Evolutionary conservation across 208 protist genomes (phyloP).

Genomic region (Balamuthia mandrillaris): DNA sequence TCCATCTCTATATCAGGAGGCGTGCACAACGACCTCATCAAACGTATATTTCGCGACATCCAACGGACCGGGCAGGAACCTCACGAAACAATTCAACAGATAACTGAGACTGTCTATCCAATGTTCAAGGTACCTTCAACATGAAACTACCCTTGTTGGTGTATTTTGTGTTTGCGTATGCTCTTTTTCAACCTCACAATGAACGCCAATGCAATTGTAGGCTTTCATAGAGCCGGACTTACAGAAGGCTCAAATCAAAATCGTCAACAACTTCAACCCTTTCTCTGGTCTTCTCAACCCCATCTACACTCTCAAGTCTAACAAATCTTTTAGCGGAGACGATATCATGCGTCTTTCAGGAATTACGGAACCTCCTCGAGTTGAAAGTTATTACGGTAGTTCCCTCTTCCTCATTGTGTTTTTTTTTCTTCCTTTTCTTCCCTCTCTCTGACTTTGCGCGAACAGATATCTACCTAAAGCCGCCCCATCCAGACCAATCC

Average conservation of each 20-base stretch:
- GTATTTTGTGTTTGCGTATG: not conserved
- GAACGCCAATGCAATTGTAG: too few species aligned
- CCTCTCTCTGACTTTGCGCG: not conserved
- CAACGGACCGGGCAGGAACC: conserved; percentile 47
- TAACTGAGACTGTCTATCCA: conserved; percentile 57
- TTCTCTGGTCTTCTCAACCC: conserved; percentile 46
- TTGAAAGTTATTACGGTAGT: not conserved
- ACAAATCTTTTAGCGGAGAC: not conserved
- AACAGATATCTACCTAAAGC: conserved; percentile 22
- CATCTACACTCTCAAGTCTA: conserved; percentile 48
- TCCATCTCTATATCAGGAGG: conserved; percentile 49
- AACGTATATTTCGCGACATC: conserved; percentile 54
- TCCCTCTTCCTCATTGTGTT: not conserved
- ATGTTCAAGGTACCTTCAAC: conserved; percentile 45
- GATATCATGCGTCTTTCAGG: not conserved
- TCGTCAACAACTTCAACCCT: conserved; percentile 55
- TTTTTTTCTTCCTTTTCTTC: not conserved
- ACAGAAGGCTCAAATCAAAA: conserved; percentile 41
- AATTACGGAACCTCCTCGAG: not conserved
- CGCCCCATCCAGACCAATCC: not conserved
- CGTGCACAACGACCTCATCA: conserved; percentile 58
- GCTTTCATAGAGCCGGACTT: conserved; percentile 57
- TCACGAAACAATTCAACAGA: conserved; percentile 46
- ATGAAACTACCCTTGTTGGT: not conserved
- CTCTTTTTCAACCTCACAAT: not conserved